Base-by-base conservation (phyloP, 495 filamentous ascomycete species). In the Xylaria venustula region DNA sequence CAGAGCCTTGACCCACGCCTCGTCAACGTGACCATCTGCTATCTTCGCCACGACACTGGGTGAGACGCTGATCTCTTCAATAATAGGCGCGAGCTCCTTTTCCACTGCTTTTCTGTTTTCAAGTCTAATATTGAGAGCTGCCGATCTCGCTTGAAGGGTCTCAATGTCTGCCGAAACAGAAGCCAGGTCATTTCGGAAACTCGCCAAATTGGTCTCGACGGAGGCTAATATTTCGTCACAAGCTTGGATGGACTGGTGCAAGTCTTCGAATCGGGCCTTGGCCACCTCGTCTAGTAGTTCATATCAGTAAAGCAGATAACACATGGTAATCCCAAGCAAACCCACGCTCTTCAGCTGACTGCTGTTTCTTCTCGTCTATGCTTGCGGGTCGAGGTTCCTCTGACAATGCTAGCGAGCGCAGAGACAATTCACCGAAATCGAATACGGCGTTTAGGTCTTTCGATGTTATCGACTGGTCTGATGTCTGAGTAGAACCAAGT, bases 141-240 rank as follows among this genome's bases (percentile, higher is more conserved):
- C 85, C 2, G 94, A 98, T 17, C 92, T 86, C 32, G 88, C 85
- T 72, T 98, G 94, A 17, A 98, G 78, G 14, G 85, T 91, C 75
- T 98, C 95, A 26, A 98, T 98, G 68, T 98, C 94, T 3, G 90
- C 87, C 8, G 94, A 97, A 6, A 98, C 95, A 1, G 85, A 83
- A 3, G 91, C 92, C 14, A 98, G 81, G 71, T 98, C 94, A 50
- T 88, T 89, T 74, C 93, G 92, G 67, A 98, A 98, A 69, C 88
- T 91, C 44, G 90, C 90, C 50, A 98, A 76, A 69, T 97, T 97
- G 17, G 83, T 83, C 74, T 98, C 93, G 47, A 98, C 93, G 1
- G 95, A 96, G 69, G 86, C 89, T 41, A 97, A 85, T 42, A 98
- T 91, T 66, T 96, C 90, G 73, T 98, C 93, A 71, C 94, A 98